Evolutionary conservation across 169 alveolate species (phyloP).

Genomic region (Plasmodium coatneyi): DNA sequence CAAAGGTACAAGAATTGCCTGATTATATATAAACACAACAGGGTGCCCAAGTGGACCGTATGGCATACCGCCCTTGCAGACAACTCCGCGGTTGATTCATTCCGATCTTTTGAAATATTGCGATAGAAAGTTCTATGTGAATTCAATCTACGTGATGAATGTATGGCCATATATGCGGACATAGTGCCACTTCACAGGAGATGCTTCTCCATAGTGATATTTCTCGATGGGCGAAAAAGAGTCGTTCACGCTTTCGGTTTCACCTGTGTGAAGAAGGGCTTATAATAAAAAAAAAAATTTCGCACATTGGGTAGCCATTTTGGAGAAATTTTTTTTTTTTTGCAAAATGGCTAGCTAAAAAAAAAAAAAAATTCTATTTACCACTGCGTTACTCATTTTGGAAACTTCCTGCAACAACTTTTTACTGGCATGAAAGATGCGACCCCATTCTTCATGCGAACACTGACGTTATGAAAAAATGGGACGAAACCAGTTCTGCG

Average conservation of each 20-base stretch:
- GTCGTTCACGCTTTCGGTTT: background rate
- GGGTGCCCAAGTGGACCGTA: background rate
- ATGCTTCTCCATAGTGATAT: background rate
- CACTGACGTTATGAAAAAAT: background rate
- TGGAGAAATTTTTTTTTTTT: background rate
- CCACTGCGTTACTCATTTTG: background rate
- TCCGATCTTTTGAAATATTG: background rate
- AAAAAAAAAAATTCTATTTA: slow-evolving; percentile 3
- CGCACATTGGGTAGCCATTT: background rate
- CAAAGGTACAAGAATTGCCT: background rate
- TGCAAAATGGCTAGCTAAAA: background rate
- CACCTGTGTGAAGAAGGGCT: background rate
- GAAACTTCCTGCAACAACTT: background rate
- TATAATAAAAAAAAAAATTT: background rate
- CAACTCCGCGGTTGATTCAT: background rate
- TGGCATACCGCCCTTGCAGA: background rate
- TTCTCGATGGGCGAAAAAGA: background rate
- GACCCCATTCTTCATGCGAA: background rate
- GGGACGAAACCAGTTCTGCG: background rate
- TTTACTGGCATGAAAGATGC: background rate
- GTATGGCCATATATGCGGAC: background rate
- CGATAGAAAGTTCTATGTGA: background rate
- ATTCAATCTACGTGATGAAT: background rate
- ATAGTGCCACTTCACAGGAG: background rate
- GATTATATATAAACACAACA: background rate